Evolutionary conservation across 352 stramenopile species (phyloP).

Genomic region (Phytophthora multivora): DNA sequence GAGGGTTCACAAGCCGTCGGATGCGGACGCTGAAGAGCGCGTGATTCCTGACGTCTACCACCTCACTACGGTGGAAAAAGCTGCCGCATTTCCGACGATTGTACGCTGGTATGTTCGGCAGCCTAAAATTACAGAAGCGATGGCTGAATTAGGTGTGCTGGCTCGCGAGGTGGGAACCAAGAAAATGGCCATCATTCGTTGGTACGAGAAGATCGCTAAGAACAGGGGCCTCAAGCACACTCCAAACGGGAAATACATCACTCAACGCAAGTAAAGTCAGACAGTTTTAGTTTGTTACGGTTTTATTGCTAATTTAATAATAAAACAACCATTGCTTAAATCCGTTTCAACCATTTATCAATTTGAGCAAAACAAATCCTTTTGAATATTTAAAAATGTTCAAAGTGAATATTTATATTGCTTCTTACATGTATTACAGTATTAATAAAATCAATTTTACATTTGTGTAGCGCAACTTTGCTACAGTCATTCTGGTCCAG

Average conservation of each 20-base stretch:
- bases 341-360: too few relatives aligned
- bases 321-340: too few relatives aligned
- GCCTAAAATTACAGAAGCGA: background rate
- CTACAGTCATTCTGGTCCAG: constrained; percentile 16
- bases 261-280: background rate
- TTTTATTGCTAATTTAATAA: too few relatives aligned
- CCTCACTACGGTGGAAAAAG: background rate
- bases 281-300: too few relatives aligned
- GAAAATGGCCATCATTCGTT: background rate
- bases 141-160: background rate
- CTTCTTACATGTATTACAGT: too few relatives aligned
- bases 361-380: background rate
- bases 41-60: background rate
- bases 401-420: background rate
- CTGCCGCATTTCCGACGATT: background rate
- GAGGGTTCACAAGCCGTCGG: background rate
- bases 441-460: too few relatives aligned
- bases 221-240: background rate
- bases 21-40: background rate
- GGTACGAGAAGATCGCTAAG: background rate
- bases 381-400: background rate
- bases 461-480: background rate
- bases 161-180: background rate
- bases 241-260: background rate
- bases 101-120: background rate